Evolutionary conservation across 495 filamentous ascomycete species (phyloP).

Genomic region (Annulohypoxylon bovei): DNA sequence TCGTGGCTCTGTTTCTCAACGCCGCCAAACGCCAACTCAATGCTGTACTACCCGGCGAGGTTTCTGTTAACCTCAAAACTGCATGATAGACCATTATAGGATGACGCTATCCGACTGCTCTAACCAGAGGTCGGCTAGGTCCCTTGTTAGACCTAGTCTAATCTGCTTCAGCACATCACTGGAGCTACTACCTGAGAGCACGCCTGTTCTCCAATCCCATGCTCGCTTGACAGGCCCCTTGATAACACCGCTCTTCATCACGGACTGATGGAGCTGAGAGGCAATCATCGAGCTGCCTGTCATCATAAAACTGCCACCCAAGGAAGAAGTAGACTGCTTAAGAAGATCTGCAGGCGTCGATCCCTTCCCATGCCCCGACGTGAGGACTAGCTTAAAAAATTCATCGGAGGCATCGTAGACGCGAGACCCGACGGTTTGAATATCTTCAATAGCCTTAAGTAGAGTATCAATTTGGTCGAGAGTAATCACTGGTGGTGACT

Average conservation of each 20-base stretch:
- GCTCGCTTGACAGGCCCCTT: constrained; percentile 66
- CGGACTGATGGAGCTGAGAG: constrained; percentile 66
- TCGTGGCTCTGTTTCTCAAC: constrained; percentile 3
- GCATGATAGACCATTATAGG: constrained; percentile 20
- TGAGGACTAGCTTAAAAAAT: constrained; percentile 68
- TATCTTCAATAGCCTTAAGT: constrained; percentile 82
- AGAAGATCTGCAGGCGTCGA: constrained; percentile 70
- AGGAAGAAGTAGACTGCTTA: constrained; percentile 70
- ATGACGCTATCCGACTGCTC: constrained; percentile 60
- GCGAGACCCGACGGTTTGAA: constrained; percentile 76
- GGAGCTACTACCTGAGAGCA: constrained; percentile 66
- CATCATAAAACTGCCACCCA: constrained; percentile 66
- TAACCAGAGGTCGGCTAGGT: constrained; percentile 71
- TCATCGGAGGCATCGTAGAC: constrained; percentile 76
- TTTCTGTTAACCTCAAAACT: constrained; percentile 1
- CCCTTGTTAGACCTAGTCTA: constrained; percentile 77
- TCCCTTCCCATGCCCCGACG: constrained; percentile 55
- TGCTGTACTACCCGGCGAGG: constrained; percentile 14
- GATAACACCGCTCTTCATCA: constrained; percentile 64
- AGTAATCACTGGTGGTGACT: constrained; percentile 61
- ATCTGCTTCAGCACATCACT: constrained; percentile 76
- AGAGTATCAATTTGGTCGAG: constrained; percentile 77
- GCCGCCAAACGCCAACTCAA: constrained; percentile 26
- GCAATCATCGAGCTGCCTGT: constrained; percentile 77
- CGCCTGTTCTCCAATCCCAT: constrained; percentile 85